A percentile compares a stretch with the other conserved stretches of the same genome.
These are phyloP conservation scores for Boletus pseudo-olivaceus DNA, from an alignment of 768 basidiomycete species.

Conservation along the genomic window DNA sequence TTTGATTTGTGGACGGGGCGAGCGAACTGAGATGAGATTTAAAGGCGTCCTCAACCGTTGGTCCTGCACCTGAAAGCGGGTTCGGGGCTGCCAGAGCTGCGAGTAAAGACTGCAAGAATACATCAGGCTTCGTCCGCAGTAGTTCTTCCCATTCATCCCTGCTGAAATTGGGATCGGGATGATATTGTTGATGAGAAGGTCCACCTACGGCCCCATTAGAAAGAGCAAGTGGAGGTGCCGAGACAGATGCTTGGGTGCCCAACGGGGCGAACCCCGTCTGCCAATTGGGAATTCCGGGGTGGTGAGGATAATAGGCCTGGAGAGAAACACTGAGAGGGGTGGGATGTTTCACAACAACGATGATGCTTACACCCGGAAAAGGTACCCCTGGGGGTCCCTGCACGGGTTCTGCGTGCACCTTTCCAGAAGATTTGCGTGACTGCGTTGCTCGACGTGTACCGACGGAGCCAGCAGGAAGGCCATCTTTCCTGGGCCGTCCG, in stretches of 20 bases:
- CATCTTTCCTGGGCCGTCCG: constrained; percentile 78
- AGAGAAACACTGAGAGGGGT: constrained; percentile 1
- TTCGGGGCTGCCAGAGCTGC: constrained; percentile 59
- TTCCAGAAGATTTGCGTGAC: constrained; percentile 38
- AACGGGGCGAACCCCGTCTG: constrained; percentile 30
- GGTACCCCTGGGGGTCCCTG: constrained; percentile 29
- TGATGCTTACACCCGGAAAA: constrained; percentile 28
- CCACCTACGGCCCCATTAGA: constrained; percentile 22
- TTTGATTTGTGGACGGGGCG: constrained; percentile 44
- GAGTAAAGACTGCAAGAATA: constrained; percentile 56
- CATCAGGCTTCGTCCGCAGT: constrained; percentile 50
- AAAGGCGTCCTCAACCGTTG: constrained; percentile 73
- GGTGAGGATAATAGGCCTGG: constrained; percentile 32
- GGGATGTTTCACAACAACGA: neutral
- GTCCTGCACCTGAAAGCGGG: constrained; percentile 56
- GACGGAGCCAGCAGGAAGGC: constrained; percentile 73
- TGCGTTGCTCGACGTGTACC: constrained; percentile 42
- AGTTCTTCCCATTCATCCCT: constrained; percentile 66
- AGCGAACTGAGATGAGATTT: constrained; percentile 71
- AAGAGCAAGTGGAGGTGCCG: constrained; percentile 34
- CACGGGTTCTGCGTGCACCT: constrained; percentile 16
- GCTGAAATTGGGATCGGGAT: constrained; percentile 51
- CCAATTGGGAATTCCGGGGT: constrained; percentile 30
- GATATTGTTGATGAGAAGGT: constrained; percentile 26
- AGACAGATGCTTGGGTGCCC: constrained; percentile 24